These are phyloP conservation scores for Colletotrichum australisinense DNA, from an alignment of 2,329 filamentous ascomycete genomes.

Conservation along the genomic window DNA sequence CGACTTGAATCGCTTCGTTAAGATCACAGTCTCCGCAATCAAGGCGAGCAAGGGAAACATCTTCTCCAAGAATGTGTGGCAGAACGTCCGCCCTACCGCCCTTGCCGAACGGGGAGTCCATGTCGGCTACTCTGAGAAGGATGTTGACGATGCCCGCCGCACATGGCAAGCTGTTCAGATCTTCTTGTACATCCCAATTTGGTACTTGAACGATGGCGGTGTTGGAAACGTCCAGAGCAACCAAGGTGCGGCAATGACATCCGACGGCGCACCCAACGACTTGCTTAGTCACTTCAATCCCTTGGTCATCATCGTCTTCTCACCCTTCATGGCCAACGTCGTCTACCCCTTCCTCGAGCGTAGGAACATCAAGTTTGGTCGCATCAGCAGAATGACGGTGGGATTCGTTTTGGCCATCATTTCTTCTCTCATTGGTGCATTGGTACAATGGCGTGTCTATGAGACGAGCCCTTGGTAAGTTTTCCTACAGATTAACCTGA, in stretches of 20 bases:
- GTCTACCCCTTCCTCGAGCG: constrained; percentile 69
- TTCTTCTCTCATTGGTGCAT: constrained; percentile 66
- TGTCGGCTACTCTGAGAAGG: constrained; percentile 72
- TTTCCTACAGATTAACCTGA: too few species aligned
- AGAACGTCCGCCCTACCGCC: constrained; percentile 66
- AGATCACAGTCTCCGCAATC: constrained; percentile 64
- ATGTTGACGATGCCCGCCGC: constrained; percentile 74
- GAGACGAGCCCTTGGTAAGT: constrained; percentile 59
- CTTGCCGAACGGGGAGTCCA: constrained; percentile 56
- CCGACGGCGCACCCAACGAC: constrained; percentile 69
- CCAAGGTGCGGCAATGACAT: constrained; percentile 55
- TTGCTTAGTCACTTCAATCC: constrained; percentile 70
- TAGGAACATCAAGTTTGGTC: constrained; percentile 64
- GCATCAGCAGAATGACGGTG: constrained; percentile 66
- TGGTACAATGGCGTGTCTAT: constrained; percentile 71
- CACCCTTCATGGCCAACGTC: constrained; percentile 61
- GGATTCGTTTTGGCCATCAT: constrained; percentile 64
- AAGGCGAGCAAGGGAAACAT: constrained; percentile 65
- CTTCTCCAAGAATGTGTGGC: constrained; percentile 67
- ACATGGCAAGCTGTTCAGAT: constrained; percentile 55
- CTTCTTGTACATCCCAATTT: constrained; percentile 55
- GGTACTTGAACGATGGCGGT: constrained; percentile 53
- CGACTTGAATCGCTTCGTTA: constrained; percentile 69
- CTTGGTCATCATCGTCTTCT: constrained; percentile 68
- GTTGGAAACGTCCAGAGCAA: constrained; percentile 49